Conservation (phyloP, 768 basidiomycete species). For the Rhodotorula graminis region DNA sequence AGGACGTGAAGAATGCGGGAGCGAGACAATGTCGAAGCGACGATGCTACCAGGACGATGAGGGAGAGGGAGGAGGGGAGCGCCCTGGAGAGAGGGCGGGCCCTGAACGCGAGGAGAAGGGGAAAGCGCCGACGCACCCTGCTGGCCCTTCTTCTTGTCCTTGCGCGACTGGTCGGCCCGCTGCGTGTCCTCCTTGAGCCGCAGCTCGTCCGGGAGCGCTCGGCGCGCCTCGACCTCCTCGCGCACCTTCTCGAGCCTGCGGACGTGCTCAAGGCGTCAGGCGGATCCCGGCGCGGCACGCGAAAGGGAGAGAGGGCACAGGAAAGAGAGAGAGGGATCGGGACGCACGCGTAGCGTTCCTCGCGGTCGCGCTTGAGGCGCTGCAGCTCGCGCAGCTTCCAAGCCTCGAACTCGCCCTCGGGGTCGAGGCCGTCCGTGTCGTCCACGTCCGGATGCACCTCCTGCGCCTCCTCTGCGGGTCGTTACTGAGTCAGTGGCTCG, state of each 20-base stretch:
- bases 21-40: too few relatives aligned
- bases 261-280: not conserved
- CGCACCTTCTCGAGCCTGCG: constrained; percentile 67
- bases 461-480: constrained; percentile 74
- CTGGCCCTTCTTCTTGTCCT: constrained; percentile 58
- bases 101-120: not conserved
- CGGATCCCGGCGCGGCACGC: not conserved
- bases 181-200: constrained; percentile 87
- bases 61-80: too few relatives aligned
- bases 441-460: constrained; percentile 80
- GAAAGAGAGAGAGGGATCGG: not conserved
- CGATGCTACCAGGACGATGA: too few relatives aligned
- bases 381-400: constrained; percentile 91
- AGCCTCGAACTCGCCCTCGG: constrained; percentile 83
- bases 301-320: too few relatives aligned
- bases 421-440: constrained; percentile 89
- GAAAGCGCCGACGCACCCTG: constrained; percentile 14
- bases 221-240: constrained; percentile 82
- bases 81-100: not conserved
- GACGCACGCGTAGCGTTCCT: constrained; percentile 61
- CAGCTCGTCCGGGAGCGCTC: constrained; percentile 89
- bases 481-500: too few relatives aligned
- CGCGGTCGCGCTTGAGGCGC: constrained; percentile 91
- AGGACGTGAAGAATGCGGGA: too few relatives aligned
- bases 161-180: constrained; percentile 70